Base-by-base conservation (phyloP, 148 eudicot genomes). In the Heliosperma pusillum region DNA sequence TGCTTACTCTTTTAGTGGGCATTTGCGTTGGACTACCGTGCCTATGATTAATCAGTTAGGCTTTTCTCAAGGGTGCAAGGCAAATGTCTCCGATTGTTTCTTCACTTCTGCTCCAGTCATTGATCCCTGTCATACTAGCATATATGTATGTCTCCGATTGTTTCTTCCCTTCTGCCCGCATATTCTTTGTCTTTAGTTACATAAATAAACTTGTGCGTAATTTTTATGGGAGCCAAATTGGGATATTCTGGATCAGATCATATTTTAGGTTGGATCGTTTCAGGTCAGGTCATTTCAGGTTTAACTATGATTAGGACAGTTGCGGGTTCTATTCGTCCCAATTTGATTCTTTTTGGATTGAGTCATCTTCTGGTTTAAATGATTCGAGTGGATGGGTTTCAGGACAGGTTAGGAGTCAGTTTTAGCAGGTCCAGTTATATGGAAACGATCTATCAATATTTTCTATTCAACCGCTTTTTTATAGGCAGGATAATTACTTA, bases 71-170 rank as follows among this genome's bases (percentile, higher is more conserved):
- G 96, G 97, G 55, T 96, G 97, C 79, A 78, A 81, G 77, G 87
- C 83, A 64, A 89, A 89, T 70, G 72, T 82, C 62, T 81, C 87
- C 20, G 88, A 85, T 58, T 96, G 99, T 77, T 83, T 81, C 72
- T 92, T 96, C 69, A 68, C 75, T 64, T 90, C 97, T 19, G 40
- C 55, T 21, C 97, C 96, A 7, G 87, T 90, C 36, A 79, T 90
- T 72, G 97, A 96, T 82, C 87, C 85, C 44, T 96, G 99, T 70
- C 97, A 96, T 77, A 87, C 89, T 71, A 92, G 89, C 86, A 77
- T 95, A 26, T 95, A 92, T 80, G 99, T 93, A 47, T 64, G 55
- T 12, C 17, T 4, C 40, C 58, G 50, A 58, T 64, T 58, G 25
- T 58, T 6, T 58, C 24, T 58, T 4, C 62, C 20, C 62, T 58